Conservation (phyloP, 345 rosid genomes). For the Theobroma cacao region DNA sequence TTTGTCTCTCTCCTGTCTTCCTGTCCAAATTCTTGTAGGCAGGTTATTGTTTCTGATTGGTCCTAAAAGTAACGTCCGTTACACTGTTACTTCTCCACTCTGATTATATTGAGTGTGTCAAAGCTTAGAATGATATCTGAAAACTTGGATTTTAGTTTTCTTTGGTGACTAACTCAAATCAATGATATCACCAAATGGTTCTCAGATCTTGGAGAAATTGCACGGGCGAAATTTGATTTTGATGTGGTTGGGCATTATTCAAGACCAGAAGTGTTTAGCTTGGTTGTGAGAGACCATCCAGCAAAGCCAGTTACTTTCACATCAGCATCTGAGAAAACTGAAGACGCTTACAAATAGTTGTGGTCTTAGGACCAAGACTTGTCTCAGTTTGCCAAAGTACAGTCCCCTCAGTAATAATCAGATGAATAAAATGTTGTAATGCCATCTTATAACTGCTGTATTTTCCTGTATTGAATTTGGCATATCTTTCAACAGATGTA, state of each 20-base stretch:
- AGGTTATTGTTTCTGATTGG: neutral
- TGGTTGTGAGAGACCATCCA: constrained; percentile 80
- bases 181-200: constrained; percentile 1
- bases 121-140: neutral
- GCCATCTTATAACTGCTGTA: neutral
- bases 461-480: neutral
- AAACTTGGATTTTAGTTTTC: neutral
- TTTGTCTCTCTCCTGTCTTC: neutral
- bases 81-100: neutral
- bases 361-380: neutral
- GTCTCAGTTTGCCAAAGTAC: neutral
- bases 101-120: neutral
- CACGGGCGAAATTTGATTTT: constrained; percentile 83
- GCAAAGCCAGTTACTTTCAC: constrained; percentile 62
- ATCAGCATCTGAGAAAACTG: constrained; percentile 39
- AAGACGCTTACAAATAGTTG: constrained; percentile 29
- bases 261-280: constrained; percentile 90
- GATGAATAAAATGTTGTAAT: neutral
- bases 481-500: neutral
- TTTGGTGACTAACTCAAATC: neutral
- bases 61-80: neutral
- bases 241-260: constrained; percentile 94
- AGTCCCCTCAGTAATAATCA: neutral
- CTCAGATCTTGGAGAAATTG: constrained; percentile 91
- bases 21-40: neutral